Evolutionary conservation across 805 yeast genomes (phyloP).

Genomic region (Ogataea kodamae): DNA sequence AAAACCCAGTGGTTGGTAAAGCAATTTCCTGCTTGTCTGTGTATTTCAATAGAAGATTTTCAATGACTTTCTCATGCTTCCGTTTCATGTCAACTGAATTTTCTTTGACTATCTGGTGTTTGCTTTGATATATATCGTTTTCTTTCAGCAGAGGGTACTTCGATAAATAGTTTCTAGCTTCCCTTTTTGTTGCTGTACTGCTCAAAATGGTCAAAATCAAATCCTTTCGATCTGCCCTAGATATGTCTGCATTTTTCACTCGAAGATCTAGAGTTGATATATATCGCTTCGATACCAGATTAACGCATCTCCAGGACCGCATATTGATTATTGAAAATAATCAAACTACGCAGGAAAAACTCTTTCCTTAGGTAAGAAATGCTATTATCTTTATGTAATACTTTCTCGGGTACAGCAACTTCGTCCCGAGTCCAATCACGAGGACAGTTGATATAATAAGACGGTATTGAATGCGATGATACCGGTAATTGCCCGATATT

Average conservation of each 20-base stretch:
- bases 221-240: slow-evolving; percentile 55
- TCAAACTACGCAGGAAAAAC: too few species aligned
- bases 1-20: slow-evolving; percentile 9
- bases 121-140: slow-evolving; percentile 31
- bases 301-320: not conserved
- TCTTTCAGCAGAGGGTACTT: slow-evolving; percentile 55
- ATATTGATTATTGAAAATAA: slow-evolving; percentile 2
- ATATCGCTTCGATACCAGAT: slow-evolving; percentile 5
- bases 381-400: too few species aligned
- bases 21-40: slow-evolving; percentile 12
- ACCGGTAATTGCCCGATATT: too few species aligned
- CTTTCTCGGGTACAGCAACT: too few species aligned
- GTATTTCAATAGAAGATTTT: slow-evolving; percentile 23
- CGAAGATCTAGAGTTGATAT: slow-evolving; percentile 27
- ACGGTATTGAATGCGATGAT: too few species aligned
- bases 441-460: too few species aligned
- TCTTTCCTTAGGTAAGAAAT: too few species aligned
- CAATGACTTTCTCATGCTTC: slow-evolving; percentile 36
- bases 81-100: slow-evolving; percentile 7
- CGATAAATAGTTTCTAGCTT: slow-evolving; percentile 74
- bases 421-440: too few species aligned
- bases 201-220: slow-evolving; percentile 79
- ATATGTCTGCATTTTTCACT: slow-evolving; percentile 23
- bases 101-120: slow-evolving; percentile 13
- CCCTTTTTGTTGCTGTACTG: slow-evolving; percentile 91